Evolutionary conservation across 108 stramenopile species (phyloP), one percentile per base, ranked within the genome.

Genomic region (Chaetoceros tenuissimus): DNA sequence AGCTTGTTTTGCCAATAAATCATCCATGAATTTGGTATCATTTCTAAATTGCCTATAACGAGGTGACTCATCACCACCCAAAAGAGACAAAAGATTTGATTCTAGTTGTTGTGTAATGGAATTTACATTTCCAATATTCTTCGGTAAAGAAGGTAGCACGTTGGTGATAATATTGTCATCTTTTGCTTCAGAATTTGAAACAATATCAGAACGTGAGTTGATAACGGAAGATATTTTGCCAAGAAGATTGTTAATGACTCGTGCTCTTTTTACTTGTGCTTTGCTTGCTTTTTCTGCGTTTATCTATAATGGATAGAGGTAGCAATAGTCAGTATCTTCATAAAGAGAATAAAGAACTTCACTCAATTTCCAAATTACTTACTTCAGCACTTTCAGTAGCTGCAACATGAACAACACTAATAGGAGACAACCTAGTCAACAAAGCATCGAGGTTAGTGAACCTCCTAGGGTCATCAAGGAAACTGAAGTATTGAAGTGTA

Each of bases 381-480:
- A 22, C 52, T 1, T 54, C 54, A 2, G 51, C 46, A 22, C 65
- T 48, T 47, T 78, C 71, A 25, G 63, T 64, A 31, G 68, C 69
- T 16, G 54, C 70, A n/a, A 74, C 49, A 57, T 79, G 72, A 1
- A 69, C 66, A 10, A 40, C 58, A 28, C 52, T 34, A 5, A 83
- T 34, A 1, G 63, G 70, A 22, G 71, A 56, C 57, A 81, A 53
- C 43, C 72, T 31, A 19, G 79, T 80, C 43, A 80, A 28, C 24
- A 87, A 52, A 25, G 80, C 77, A 55, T 87, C 85, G 23, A 84
- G 46, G 53, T 81, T 72, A n/a, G 82, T 76, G 62, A 78, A 82
- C 17, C 68, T 59, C 3, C 64, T 50, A 22, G 53, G 69, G 40
- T 83, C 80, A 46, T 88, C 86, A 44, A 71, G 60, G 34, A 84